A percentile compares a stretch with the other conserved stretches of the same genome.
Evolutionary conservation across 1,284 basidiomycete genomes (phyloP).

Genomic region (Ganoderma boninense): DNA sequence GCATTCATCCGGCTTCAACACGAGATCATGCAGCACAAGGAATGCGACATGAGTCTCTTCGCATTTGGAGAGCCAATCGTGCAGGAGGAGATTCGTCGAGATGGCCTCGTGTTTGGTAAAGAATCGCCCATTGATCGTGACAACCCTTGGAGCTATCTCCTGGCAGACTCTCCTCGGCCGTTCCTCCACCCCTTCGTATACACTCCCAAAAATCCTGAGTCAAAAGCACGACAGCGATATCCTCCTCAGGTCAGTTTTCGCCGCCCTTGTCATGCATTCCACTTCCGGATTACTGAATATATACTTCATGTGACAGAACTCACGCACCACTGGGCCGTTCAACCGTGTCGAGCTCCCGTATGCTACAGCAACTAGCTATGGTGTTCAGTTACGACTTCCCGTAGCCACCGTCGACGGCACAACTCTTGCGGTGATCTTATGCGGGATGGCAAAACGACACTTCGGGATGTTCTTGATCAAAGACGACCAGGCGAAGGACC

Average conservation of each 20-base stretch:
- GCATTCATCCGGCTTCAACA: conserved; percentile 11
- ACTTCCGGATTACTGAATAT: too few relatives aligned
- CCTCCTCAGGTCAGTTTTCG: not conserved
- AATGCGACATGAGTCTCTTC: conserved; percentile 5
- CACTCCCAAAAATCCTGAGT: not conserved
- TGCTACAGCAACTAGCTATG: not conserved
- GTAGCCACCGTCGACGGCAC: not conserved
- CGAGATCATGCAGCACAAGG: conserved; percentile 12
- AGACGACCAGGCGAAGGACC: not conserved
- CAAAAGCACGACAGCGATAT: not conserved
- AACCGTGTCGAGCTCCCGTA: not conserved
- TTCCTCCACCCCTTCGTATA: not conserved
- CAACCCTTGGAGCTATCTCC: not conserved
- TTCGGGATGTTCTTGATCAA: not conserved
- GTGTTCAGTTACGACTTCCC: not conserved
- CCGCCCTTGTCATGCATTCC: too few relatives aligned
- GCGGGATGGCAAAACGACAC: not conserved
- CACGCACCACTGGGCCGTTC: not conserved
- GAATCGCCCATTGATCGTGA: not conserved
- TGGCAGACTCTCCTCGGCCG: not conserved
- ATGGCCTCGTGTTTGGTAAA: not conserved
- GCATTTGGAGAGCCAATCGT: not conserved
- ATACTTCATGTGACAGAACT: not conserved
- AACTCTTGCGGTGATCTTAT: not conserved
- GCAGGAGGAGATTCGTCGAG: not conserved